Evolutionary conservation across 1,284 basidiomycete genomes (phyloP).

Genomic region (Rhodotorula sp.): DNA sequence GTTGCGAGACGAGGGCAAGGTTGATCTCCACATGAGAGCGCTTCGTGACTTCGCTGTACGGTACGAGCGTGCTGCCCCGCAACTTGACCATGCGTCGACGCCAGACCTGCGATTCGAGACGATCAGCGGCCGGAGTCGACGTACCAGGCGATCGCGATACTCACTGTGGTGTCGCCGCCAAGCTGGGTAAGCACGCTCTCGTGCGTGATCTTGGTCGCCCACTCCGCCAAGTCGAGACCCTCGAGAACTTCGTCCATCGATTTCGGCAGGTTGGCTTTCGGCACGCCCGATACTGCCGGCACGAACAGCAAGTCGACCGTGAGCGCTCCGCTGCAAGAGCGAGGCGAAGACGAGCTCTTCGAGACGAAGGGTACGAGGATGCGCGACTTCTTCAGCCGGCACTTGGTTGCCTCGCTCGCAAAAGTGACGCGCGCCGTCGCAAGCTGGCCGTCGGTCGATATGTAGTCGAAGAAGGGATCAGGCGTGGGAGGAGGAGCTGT

Average conservation of each 20-base stretch:
- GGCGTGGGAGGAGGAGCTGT: conserved; percentile 23
- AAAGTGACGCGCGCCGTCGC: conserved; percentile 30
- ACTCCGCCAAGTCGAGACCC: conserved; percentile 81
- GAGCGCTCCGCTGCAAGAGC: conserved; percentile 67
- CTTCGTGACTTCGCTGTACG: conserved; percentile 92
- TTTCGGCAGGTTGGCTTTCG: conserved; percentile 74
- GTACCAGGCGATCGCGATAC: conserved; percentile 45
- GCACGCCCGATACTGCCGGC: conserved; percentile 72
- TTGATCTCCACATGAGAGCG: conserved; percentile 87
- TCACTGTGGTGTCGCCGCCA: conserved; percentile 88
- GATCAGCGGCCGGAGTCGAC: not conserved
- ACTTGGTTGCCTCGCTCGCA: conserved; percentile 53
- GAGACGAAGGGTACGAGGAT: conserved; percentile 25
- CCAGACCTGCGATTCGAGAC: conserved; percentile 63
- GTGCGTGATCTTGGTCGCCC: conserved; percentile 88
- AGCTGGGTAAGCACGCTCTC: conserved; percentile 91
- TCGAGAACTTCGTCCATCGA: conserved; percentile 87
- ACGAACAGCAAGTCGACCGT: conserved; percentile 84
- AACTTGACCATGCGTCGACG: conserved; percentile 81
- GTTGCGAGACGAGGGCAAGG: conserved; percentile 72
- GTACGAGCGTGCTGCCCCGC: conserved; percentile 80
- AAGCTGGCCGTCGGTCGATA: conserved; percentile 28
- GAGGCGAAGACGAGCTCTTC: conserved; percentile 25
- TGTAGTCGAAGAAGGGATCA: conserved; percentile 35
- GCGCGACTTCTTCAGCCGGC: conserved; percentile 21